Conservation (phyloP, 2,329 filamentous ascomycete species). For the Nothopassalora personata region DNA sequence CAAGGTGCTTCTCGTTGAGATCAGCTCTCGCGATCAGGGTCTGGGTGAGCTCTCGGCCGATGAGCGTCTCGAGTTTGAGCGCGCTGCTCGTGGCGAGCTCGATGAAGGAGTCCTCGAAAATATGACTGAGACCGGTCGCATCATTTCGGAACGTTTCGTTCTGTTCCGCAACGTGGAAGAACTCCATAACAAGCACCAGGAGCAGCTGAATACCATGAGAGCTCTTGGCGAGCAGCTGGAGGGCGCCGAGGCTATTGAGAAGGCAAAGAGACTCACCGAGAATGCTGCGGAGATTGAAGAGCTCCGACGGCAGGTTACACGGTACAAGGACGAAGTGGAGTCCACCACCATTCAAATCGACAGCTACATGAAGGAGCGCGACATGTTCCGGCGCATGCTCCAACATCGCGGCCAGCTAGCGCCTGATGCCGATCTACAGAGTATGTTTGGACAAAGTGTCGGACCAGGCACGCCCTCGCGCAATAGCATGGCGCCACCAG, state of each 20-base stretch:
- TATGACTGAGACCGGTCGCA: conserved; percentile 75
- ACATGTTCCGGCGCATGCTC: conserved; percentile 94
- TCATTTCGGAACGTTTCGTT: conserved; percentile 85
- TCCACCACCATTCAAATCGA: conserved; percentile 78
- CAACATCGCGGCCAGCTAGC: conserved; percentile 65
- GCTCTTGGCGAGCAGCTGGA: conserved; percentile 86
- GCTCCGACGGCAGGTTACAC: conserved; percentile 65
- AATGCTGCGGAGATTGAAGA: conserved; percentile 63
- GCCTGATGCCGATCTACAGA: conserved; percentile 57
- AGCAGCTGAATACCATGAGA: conserved; percentile 74
- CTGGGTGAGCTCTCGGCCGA: conserved; percentile 64
- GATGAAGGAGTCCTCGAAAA: conserved; percentile 65
- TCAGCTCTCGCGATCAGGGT: conserved; percentile 76
- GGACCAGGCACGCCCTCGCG: conserved; percentile 43
- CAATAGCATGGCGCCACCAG: conserved; percentile 34
- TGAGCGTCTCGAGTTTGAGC: conserved; percentile 70
- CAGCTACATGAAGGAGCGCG: conserved; percentile 90
- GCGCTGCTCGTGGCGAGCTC: conserved; percentile 70
- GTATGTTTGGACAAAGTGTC: conserved; percentile 66
- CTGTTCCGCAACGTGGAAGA: conserved; percentile 82
- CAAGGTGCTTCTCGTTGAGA: conserved; percentile 82
- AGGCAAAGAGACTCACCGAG: conserved; percentile 49
- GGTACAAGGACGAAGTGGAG: conserved; percentile 78
- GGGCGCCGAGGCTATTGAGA: conserved; percentile 72
- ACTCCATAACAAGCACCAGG: conserved; percentile 80